These are phyloP conservation scores for Pilasporangium apinafurcum DNA, from an alignment of 352 stramenopile genomes.

Conservation along the genomic window DNA sequence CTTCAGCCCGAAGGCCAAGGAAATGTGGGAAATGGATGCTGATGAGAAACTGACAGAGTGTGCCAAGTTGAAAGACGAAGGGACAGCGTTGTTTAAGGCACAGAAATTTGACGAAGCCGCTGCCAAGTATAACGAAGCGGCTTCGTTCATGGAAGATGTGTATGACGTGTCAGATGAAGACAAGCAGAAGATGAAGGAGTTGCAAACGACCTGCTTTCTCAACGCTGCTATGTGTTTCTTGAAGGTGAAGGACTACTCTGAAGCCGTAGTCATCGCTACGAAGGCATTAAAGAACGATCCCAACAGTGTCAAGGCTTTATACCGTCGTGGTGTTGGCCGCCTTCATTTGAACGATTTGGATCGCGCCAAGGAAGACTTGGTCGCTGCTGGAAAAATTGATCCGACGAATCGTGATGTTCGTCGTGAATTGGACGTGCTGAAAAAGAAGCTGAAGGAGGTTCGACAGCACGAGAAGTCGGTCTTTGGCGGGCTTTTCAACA, in stretches of 20 bases:
- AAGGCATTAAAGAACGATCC: conserved; percentile 84
- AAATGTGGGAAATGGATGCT: conserved; percentile 90
- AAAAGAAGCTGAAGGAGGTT: conserved; percentile 84
- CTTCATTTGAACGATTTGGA: conserved; percentile 85
- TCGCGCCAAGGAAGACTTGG: conserved; percentile 80
- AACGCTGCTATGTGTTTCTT: conserved; percentile 94
- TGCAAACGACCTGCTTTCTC: conserved; percentile 87
- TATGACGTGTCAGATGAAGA: conserved; percentile 83
- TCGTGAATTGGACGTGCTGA: conserved; percentile 67
- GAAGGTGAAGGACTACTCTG: conserved; percentile 88
- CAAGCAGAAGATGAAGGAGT: conserved; percentile 81
- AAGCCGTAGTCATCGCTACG: conserved; percentile 70
- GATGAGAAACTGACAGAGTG: conserved; percentile 84
- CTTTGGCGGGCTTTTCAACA: conserved; percentile 95
- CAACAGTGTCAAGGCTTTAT: conserved; percentile 82
- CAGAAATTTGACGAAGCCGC: conserved; percentile 85
- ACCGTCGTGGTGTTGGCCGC: conserved; percentile 74
- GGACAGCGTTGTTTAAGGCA: conserved; percentile 91
- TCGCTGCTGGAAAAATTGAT: conserved; percentile 77
- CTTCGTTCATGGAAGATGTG: conserved; percentile 82
- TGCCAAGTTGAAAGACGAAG: conserved; percentile 85
- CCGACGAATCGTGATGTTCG: conserved; percentile 80
- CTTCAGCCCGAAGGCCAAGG: conserved; percentile 93
- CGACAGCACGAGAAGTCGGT: conserved; percentile 95
- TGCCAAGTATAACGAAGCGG: conserved; percentile 75